A percentile compares a stretch with the other conserved stretches of the same genome.
These are phyloP conservation scores for Oryza brachyantha DNA, from an alignment of 176 grass and related monocot genomes.

Conservation along the genomic window DNA sequence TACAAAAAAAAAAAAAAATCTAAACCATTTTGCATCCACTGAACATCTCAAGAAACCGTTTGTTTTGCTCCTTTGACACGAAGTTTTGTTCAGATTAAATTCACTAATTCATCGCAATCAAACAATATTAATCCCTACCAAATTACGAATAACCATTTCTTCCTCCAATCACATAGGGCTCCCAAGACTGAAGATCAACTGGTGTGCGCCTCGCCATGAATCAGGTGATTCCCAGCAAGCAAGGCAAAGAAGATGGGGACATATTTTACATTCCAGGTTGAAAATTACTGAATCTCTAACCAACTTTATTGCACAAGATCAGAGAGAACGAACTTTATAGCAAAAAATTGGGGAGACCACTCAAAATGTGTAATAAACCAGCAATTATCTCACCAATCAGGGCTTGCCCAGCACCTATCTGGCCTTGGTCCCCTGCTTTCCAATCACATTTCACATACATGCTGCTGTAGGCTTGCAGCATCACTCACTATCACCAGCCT, in stretches of 20 bases:
- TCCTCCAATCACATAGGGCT: neutral
- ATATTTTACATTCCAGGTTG: neutral
- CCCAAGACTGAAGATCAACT: too few species aligned
- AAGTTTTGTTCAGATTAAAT: neutral
- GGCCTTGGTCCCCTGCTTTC: neutral
- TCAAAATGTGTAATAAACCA: neutral
- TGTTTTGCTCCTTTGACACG: neutral
- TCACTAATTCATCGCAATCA: neutral
- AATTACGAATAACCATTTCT: neutral
- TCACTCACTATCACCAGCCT: constrained; percentile 21
- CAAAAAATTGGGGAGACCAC: neutral
- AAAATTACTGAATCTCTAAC: neutral
- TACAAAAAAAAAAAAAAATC: too few species aligned
- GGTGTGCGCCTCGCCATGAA: too few species aligned
- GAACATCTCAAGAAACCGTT: neutral
- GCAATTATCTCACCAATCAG: neutral
- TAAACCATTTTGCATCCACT: too few species aligned
- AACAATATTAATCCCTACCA: neutral
- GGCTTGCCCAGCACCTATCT: neutral
- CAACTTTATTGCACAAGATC: neutral
- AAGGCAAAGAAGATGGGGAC: too few species aligned
- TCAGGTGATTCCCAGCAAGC: too few species aligned
- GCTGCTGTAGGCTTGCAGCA: constrained; percentile 5
- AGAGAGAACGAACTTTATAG: neutral
- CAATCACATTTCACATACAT: constrained; percentile 18